Evolutionary conservation across 352 stramenopile species (phyloP).

Genomic region (Phytophthora crassamura): DNA sequence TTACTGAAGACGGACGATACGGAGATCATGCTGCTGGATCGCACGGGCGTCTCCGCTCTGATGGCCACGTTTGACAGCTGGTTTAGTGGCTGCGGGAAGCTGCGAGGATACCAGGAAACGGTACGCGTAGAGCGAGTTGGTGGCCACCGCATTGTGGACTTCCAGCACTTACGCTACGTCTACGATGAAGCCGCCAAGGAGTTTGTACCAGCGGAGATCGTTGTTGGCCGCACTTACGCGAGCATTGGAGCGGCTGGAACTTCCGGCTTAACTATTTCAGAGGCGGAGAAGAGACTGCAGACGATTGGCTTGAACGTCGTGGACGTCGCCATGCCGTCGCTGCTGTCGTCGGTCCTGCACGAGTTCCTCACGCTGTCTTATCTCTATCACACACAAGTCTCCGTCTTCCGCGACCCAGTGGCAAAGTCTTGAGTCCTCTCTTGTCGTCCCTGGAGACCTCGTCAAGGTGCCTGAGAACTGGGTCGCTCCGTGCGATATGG

Average conservation of each 20-base stretch:
- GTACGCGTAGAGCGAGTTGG: conserved; percentile 29
- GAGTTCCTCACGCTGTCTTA: conserved; percentile 58
- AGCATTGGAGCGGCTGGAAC: conserved; percentile 20
- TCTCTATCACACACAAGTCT: conserved; percentile 59
- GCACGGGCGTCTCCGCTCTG: conserved; percentile 33
- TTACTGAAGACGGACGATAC: conserved; percentile 39
- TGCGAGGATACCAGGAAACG: conserved; percentile 39
- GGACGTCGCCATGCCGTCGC: conserved; percentile 50
- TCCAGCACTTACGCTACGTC: conserved; percentile 57
- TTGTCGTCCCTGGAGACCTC: conserved; percentile 57
- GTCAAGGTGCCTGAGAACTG: conserved; percentile 56
- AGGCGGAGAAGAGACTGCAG: conserved; percentile 29
- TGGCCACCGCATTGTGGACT: conserved; percentile 37
- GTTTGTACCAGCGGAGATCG: conserved; percentile 42
- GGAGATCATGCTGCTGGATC: conserved; percentile 42
- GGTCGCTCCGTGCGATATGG: conserved; percentile 60
- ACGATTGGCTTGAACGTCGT: conserved; percentile 42
- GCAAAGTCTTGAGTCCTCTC: conserved; percentile 35
- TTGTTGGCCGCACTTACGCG: conserved; percentile 31
- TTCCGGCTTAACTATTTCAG: conserved; percentile 18
- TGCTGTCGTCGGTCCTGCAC: conserved; percentile 34
- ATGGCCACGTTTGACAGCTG: conserved; percentile 39
- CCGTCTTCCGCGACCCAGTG: conserved; percentile 54
- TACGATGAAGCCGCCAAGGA: conserved; percentile 31
- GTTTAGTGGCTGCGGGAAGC: conserved; percentile 25